Evolutionary conservation across 139 green algal genomes (phyloP).

Genomic region (Auxenochlorella protothecoides): DNA sequence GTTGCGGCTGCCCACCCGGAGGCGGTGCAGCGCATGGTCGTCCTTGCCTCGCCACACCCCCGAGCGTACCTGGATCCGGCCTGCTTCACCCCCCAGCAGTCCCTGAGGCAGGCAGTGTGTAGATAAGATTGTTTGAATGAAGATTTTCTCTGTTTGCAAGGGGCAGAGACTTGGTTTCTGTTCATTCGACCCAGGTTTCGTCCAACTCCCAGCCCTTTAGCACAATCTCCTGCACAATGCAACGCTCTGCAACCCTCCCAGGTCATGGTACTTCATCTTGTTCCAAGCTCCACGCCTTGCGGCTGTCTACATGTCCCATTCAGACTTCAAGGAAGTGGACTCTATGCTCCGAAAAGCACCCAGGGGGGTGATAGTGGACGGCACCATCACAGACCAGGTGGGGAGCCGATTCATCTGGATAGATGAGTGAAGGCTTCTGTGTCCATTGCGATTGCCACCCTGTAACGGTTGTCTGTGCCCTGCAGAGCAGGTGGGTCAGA

Average conservation of each 20-base stretch:
- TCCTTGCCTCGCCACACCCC: not conserved
- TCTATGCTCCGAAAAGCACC: not conserved
- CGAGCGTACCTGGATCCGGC: not conserved
- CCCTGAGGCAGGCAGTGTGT: not conserved
- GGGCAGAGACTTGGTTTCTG: no score
- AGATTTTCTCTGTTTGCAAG: no score
- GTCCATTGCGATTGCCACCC: no score
- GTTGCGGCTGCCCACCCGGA: slow-evolving; percentile 22
- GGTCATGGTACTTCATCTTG: not conserved
- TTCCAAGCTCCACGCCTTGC: not conserved
- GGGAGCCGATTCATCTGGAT: no score
- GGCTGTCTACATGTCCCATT: not conserved
- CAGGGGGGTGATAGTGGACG: not conserved
- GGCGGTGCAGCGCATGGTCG: not conserved
- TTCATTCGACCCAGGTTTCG: no score
- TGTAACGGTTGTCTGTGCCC: no score
- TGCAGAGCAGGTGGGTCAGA: no score
- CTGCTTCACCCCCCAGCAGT: not conserved
- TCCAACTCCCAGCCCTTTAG: no score
- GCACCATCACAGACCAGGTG: not conserved
- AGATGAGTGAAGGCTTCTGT: no score
- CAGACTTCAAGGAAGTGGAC: not conserved
- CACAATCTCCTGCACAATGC: no score
- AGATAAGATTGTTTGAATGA: no score
- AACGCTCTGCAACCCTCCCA: not conserved